Conservation (phyloP, 192 early-diverging fungal species). For the Geranomyces variabilis region DNA sequence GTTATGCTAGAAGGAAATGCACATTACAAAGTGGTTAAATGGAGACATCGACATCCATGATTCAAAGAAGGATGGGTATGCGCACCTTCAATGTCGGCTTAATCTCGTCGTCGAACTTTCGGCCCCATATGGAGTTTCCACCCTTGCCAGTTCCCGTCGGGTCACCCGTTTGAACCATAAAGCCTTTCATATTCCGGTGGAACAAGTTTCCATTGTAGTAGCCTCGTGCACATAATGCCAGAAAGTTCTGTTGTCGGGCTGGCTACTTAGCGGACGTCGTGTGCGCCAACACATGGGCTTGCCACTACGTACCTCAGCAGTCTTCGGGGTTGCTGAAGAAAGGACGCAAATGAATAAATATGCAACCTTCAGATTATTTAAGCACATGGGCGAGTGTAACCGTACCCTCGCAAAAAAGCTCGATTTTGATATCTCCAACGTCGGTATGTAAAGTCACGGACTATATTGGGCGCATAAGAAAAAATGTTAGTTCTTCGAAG, state of each 20-base stretch:
- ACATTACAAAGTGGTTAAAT: not conserved
- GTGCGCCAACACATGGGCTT: no score
- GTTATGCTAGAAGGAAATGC: slow-evolving; percentile 77
- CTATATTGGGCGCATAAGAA: no score
- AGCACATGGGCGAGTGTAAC: not conserved
- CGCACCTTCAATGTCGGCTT: slow-evolving; percentile 69
- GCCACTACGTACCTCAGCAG: slow-evolving; percentile 65
- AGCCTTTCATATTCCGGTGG: slow-evolving; percentile 70
- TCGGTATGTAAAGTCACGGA: slow-evolving; percentile 89
- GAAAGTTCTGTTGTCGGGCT: slow-evolving; percentile 73
- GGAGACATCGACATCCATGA: not conserved
- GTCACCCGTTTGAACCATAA: slow-evolving; percentile 64
- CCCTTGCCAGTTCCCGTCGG: slow-evolving; percentile 56
- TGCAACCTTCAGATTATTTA: not conserved
- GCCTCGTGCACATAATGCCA: slow-evolving; percentile 90
- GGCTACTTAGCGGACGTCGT: slow-evolving; percentile 1
- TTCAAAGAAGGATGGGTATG: slow-evolving; percentile 1
- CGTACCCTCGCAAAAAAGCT: slow-evolving; percentile 84
- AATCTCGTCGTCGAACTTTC: slow-evolving; percentile 56
- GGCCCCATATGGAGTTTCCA: slow-evolving; percentile 51
- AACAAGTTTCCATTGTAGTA: slow-evolving; percentile 90
- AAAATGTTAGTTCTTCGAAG: no score
- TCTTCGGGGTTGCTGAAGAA: slow-evolving; percentile 56
- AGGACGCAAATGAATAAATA: not conserved
- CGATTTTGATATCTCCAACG: slow-evolving; percentile 91